These are phyloP conservation scores for Fusarium hainanense DNA, from an alignment of 2,329 filamentous ascomycete genomes.

Conservation along the genomic window DNA sequence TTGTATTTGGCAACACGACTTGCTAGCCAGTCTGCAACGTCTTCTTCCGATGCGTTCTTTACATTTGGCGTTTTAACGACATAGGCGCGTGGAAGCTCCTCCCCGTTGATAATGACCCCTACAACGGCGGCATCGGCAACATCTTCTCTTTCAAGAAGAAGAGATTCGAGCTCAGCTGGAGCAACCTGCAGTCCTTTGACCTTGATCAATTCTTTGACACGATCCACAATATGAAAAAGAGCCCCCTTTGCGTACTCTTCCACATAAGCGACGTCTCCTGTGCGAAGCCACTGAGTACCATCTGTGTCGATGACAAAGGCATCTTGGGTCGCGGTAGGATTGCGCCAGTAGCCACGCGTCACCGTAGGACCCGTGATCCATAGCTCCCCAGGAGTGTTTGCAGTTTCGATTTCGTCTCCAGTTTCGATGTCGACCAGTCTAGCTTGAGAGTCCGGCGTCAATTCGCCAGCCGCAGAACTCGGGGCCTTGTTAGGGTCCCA, in stretches of 20 bases:
- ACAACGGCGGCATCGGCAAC: conserved; percentile 74
- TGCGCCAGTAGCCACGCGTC: conserved; percentile 82
- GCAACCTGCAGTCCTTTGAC: conserved; percentile 70
- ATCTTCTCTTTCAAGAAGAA: conserved; percentile 52
- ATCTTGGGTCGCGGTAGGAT: conserved; percentile 72
- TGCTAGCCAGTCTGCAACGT: conserved; percentile 73
- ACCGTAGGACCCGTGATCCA: conserved; percentile 79
- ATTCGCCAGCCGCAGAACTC: conserved; percentile 44
- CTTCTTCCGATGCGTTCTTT: conserved; percentile 46
- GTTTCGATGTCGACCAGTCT: conserved; percentile 72
- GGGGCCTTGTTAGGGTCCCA: conserved; percentile 71
- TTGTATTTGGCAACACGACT: conserved; percentile 73
- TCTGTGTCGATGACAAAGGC: conserved; percentile 61
- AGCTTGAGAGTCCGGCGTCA: conserved; percentile 61
- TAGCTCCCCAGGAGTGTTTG: conserved; percentile 73
- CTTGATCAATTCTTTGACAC: conserved; percentile 74
- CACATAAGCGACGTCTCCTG: conserved; percentile 78
- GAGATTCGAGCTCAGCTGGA: conserved; percentile 61
- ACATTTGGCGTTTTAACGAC: conserved; percentile 55
- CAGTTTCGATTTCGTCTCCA: conserved; percentile 59
- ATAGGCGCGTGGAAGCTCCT: conserved; percentile 73
- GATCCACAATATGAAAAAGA: conserved; percentile 75
- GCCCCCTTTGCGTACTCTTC: conserved; percentile 65
- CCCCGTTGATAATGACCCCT: conserved; percentile 64
- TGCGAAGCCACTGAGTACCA: conserved; percentile 74